Percentiles rank a stretch among this genome's conserved stretches.
Evolutionary conservation across 768 basidiomycete genomes (phyloP).

Genomic region (Myochromella boudieri): DNA sequence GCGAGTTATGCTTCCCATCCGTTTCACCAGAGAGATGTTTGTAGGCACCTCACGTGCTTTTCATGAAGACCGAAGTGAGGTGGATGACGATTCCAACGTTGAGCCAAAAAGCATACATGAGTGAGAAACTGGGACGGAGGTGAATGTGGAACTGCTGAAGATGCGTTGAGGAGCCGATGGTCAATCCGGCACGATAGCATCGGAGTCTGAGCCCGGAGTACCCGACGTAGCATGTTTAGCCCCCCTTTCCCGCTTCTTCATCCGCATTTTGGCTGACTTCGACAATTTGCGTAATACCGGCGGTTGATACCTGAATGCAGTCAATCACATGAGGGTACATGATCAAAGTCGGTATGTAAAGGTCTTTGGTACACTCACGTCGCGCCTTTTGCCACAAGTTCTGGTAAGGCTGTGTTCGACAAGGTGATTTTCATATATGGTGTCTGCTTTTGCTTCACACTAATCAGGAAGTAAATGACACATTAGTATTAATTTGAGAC

Average conservation of each 20-base stretch:
- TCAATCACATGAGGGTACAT: not conserved
- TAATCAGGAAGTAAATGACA: constrained; percentile 20
- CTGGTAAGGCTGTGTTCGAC: constrained; percentile 42
- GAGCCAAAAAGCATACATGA: too few species aligned
- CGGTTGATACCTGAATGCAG: constrained; percentile 50
- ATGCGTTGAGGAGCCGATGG: too few species aligned
- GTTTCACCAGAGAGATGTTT: too few species aligned
- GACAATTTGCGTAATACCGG: constrained; percentile 53
- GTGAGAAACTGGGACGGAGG: too few species aligned
- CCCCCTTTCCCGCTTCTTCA: constrained; percentile 40
- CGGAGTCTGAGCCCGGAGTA: not conserved
- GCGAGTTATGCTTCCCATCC: too few species aligned
- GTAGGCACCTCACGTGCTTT: too few species aligned
- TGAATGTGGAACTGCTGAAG: too few species aligned
- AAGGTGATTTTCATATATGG: constrained; percentile 75
- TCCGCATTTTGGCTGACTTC: constrained; percentile 56
- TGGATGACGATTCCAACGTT: too few species aligned
- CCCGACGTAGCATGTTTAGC: constrained; percentile 1
- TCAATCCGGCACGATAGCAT: not conserved
- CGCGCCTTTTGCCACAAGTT: constrained; percentile 38
- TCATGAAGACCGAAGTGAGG: too few species aligned
- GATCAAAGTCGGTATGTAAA: too few species aligned
- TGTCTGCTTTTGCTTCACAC: constrained; percentile 53
- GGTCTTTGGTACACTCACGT: too few species aligned
- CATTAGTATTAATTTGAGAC: not conserved